Conservation (phyloP, 345 rosid genomes). For the Sonneratia alba region DNA sequence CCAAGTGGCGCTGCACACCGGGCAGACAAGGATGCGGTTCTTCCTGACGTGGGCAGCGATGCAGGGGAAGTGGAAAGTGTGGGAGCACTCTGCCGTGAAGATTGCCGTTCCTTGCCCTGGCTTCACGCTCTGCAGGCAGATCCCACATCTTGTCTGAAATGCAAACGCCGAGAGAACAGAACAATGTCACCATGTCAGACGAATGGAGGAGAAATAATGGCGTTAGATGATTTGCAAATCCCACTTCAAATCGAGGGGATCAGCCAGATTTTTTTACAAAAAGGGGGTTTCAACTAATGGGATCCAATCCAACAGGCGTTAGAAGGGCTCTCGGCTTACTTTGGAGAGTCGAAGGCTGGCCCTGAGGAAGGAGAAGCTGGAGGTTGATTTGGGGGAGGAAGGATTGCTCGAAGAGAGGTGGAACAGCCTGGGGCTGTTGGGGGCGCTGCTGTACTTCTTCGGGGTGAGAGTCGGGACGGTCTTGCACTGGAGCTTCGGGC, state of each 20-base stretch:
- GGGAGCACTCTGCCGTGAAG: conserved; percentile 82
- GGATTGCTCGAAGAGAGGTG: conserved; percentile 31
- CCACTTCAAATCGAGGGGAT: not conserved
- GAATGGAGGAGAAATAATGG: not conserved
- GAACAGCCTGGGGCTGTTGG: conserved; percentile 34
- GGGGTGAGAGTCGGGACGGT: conserved; percentile 21
- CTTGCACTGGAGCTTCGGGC: conserved; percentile 55
- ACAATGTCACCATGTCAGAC: not conserved
- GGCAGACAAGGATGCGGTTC: conserved; percentile 44
- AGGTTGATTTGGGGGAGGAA: conserved; percentile 67
- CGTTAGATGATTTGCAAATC: not conserved
- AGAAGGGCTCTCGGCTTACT: conserved; percentile 22
- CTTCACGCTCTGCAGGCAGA: conserved; percentile 59
- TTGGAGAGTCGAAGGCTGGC: conserved; percentile 54
- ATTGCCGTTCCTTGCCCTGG: conserved; percentile 72
- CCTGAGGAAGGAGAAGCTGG: conserved; percentile 62
- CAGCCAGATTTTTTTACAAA: not conserved
- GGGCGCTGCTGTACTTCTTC: conserved; percentile 10
- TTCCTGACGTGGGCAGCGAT: conserved; percentile 37
- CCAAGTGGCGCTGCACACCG: conserved; percentile 65
- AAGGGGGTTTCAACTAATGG: too few species aligned
- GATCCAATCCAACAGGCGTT: not conserved
- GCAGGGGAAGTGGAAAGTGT: conserved; percentile 74
- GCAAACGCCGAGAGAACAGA: not conserved
- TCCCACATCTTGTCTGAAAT: conserved; percentile 61